These are phyloP conservation scores for Excoecaria agallocha DNA, from an alignment of 345 rosid genomes.

Conservation along the genomic window DNA sequence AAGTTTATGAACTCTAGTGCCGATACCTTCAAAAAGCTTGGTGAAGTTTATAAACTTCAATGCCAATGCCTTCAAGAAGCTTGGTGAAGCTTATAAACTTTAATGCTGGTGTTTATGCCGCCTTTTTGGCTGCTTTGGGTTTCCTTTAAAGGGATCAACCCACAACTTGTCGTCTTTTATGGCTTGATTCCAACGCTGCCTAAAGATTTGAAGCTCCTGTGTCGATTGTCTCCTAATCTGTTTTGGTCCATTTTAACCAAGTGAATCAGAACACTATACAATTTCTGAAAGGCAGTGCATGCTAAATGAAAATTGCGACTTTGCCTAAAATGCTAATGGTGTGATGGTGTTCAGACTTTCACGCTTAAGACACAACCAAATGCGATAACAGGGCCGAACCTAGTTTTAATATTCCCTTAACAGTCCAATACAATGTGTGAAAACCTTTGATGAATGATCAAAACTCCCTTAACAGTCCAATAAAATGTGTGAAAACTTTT, in stretches of 20 bases:
- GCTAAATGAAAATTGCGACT: too few species aligned
- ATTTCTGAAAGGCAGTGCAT: not conserved
- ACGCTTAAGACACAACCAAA: not conserved
- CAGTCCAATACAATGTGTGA: not conserved
- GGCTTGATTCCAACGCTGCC: constrained; percentile 75
- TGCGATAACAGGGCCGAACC: not conserved
- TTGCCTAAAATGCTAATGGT: not conserved
- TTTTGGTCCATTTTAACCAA: not conserved
- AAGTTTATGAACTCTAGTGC: constrained; percentile 10
- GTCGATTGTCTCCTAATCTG: constrained; percentile 95
- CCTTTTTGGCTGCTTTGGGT: constrained; percentile 25
- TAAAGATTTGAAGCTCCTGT: constrained; percentile 70
- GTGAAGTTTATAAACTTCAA: constrained; percentile 9
- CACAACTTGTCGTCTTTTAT: constrained; percentile 63
- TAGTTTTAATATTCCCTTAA: not conserved
- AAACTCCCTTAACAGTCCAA: not conserved
- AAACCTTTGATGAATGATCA: too few species aligned
- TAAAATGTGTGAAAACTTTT: not conserved
- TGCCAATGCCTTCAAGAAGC: constrained; percentile 1
- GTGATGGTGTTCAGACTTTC: not conserved
- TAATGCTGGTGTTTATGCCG: constrained; percentile 20
- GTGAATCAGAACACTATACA: too few species aligned
- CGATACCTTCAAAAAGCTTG: too few species aligned
- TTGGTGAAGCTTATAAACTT: constrained; percentile 7
- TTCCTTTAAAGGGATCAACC: constrained; percentile 56